Evolutionary conservation across 176 grass and related monocot genomes (phyloP), one percentile per base, ranked within the genome.

Genomic region (Rhynchospora pubera): DNA sequence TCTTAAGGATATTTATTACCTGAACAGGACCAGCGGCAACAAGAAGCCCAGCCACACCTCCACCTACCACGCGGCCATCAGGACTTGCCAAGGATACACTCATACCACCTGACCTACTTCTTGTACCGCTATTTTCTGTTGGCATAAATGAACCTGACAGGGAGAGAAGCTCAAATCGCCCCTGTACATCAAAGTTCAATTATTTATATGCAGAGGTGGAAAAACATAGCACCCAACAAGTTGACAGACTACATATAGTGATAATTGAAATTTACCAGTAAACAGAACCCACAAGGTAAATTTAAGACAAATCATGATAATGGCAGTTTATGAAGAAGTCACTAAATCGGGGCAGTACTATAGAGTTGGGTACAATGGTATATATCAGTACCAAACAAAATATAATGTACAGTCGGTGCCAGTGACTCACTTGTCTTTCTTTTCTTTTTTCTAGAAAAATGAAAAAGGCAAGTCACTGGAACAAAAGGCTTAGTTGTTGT

Each of bases 91-190:
- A 85, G 1, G 94, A 94, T 74, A 97, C 90, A 80, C 94, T 97
- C 94, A 97, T 91, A 16, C 94, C 94, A 11, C 94, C 94, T 2
- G 90, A 87, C 28, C 94, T 89, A 84, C 88, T 93, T 89, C 91
- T 92, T 23, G 86, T 85, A 13, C 88, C 88, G 4, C 88, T 82
- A 2, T 86, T 89, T n/a, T 97, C 94, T 0, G 86, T 94, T 9
- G 94, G 94, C 57, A 89, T 97, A 65, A 97, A 97, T 23, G 91
- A 94, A 80, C 94, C 94, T 18, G 91, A 97, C 69, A 97, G 60
- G 3, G 94, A 92, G 15, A 97, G 90, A 14, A 94, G 84, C 83
- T 94, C 94, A 80, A 97, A 97, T 1, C 88, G 90, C 34, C 94
- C 94, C 91, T 97, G 78, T 28, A 56, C 13, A 77, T 32, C 48